Base-by-base conservation (phyloP, 495 filamentous ascomycete species). In the Xylaria acuta region DNA sequence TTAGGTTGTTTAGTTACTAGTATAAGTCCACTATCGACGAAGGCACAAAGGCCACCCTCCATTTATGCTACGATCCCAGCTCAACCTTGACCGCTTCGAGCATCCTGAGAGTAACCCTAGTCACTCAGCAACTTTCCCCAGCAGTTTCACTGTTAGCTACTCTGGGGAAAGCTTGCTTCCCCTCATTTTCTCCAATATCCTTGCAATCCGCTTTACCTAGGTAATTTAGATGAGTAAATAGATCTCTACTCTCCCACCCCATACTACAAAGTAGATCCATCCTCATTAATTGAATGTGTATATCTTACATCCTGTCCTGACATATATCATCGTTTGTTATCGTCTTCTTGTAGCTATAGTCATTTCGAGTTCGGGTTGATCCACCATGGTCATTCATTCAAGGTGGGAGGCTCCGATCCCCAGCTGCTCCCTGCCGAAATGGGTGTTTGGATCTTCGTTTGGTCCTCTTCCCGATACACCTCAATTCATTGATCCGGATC, bases 401-500 rank as follows among this genome's bases (percentile, higher is more conserved):
- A 83, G 85, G 67, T 88, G 84, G 84, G 65, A 67, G 38, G 71
- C 77, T 38, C 78, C 79, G 1, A 81, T 82, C 67, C 75, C 76
- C 16, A 69, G 76, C 20, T 77, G 76, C 69, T 80, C 81, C 11
- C 53, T 84, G 6, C 81, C 76, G 38, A 82, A 76, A 70, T 83
- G 76, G 74, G 74, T 84, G 3, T 82, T 84, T 54, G 77, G 69
- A 1, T 80, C 78, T 8, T 78, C 75, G 5, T 77, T 77, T 65
- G 81, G 72, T 6, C 75, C 78, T 18, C 76, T 86, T 40, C 73
- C 78, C 3, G 79, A 84, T 14, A 75, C 67, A 27, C 70, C 79
- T 67, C 76, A 79, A 65, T 86, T 86, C 60, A 78, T 87, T 70
- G 87, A 88, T 76, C 84, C 91, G 18, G 90, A 92, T 71, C 84